Evolutionary conservation across 768 basidiomycete species (phyloP), one percentile per base, ranked within the genome.

Genomic region (Podaxis sp.): DNA sequence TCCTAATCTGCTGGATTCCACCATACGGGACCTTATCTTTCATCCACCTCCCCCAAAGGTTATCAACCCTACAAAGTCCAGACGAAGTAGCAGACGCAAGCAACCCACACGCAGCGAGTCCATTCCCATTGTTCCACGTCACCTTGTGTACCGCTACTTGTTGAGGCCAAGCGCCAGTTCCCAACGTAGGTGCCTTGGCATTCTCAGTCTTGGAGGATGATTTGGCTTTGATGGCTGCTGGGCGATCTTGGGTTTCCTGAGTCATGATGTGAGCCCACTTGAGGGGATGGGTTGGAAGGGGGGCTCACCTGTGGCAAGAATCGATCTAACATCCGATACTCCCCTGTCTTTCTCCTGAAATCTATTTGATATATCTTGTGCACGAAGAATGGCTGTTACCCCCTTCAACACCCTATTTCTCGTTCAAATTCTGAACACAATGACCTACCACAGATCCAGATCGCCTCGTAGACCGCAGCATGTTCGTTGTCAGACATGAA

Each of bases 311-410:
- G 84, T 1, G 95, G 93, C 6, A 90, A 72, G 67, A 96, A 87
- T 24, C 85, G 83, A 62, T 98, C 96, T n/a, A 95, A 75, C 88
- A 98, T 93, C 24, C 96, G 81, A 70, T 84, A 94, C 63, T 92
- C 85, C 22, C 85, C 84, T 0, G 84, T 84, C 6, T 80, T 84
- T 43, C 89, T 86, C 67, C 86, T 94, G 68, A 92, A 94, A 73
- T 98, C 96, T 57, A 98, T 80, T 69, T 92, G 91, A 68, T 86
- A 97, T 17, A 96, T 80, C 72, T 85, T 88, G 71, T 92, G 88
- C 15, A 86, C 79, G 65, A 93, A 85, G 68, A 91, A 89, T 0
- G 91, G 89, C 89, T 93, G 64, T 29, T 7, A 47, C 29, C 22
- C 15, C 6, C 2, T 11, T n/a, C 17, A 50, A 4, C 17, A 1